A percentile compares a stretch with the other conserved stretches of the same genome.
phyloP scores from a whole-genome alignment of 371 early-diverging fungal species.

The Mucor indicus region DNA sequence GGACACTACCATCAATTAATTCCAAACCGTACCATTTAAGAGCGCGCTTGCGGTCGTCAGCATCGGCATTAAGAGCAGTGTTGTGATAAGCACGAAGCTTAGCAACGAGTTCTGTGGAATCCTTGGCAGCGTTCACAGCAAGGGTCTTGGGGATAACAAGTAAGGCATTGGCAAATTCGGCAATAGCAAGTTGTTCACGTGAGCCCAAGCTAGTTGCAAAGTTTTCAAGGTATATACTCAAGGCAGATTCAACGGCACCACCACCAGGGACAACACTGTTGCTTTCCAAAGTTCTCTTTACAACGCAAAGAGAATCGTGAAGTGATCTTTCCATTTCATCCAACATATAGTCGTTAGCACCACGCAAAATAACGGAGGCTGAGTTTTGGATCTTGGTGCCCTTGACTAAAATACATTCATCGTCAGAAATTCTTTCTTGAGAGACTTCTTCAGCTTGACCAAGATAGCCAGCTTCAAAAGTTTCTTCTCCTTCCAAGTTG shows the following conservation, averaged over 20 bases:
- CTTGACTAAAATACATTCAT: constrained; percentile 96
- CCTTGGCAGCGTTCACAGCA: constrained; percentile 98
- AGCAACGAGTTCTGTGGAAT: constrained; percentile 96
- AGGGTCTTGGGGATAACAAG: constrained; percentile 98
- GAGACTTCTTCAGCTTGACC: constrained; percentile 96
- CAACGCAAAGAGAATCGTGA: constrained; percentile 97
- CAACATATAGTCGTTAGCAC: constrained; percentile 98
- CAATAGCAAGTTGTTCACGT: constrained; percentile 97
- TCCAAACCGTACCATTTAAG: constrained; percentile 95
- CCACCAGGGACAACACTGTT: constrained; percentile 99
- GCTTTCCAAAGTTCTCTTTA: constrained; percentile 98
- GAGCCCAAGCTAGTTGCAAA: constrained; percentile 88
- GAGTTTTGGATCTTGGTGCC: constrained; percentile 92
- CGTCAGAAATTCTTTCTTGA: constrained; percentile 96
- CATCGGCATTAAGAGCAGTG: constrained; percentile 68
- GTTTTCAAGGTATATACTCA: constrained; percentile 98
- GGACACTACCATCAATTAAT: constrained; percentile 88
- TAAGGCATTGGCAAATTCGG: constrained; percentile 97
- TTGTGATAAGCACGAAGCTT: constrained; percentile 95
- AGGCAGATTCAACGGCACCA: constrained; percentile 98
- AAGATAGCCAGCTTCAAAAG: constrained; percentile 86
- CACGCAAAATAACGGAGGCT: constrained; percentile 95
- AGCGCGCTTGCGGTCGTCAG: constrained; percentile 69
- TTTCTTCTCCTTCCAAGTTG: constrained; percentile 97
- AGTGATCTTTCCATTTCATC: constrained; percentile 99